These are phyloP conservation scores for Apiosordaria backusii DNA, from an alignment of 495 filamentous ascomycete genomes.

Conservation along the genomic window DNA sequence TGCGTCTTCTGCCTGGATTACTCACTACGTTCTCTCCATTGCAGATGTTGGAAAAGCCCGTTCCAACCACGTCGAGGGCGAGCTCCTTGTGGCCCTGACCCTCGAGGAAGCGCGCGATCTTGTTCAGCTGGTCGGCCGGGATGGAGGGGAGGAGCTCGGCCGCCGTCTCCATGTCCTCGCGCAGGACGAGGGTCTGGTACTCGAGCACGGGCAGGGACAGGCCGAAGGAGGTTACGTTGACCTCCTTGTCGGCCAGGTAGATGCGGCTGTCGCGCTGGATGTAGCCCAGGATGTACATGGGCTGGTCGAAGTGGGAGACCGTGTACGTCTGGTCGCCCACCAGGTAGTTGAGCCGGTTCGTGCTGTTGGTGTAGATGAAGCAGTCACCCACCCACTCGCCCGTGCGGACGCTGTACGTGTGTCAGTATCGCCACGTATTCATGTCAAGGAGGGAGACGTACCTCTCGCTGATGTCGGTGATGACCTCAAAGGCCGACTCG, in stretches of 20 bases:
- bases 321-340: slow-evolving; percentile 98
- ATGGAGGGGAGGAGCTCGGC: slow-evolving; percentile 78
- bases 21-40: too few species aligned
- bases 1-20: too few species aligned
- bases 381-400: slow-evolving; percentile 98
- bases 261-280: slow-evolving; percentile 88
- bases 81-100: slow-evolving; percentile 95
- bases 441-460: too few species aligned
- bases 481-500: slow-evolving; percentile 92
- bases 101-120: slow-evolving; percentile 96
- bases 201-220: slow-evolving; percentile 95
- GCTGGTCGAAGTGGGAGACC: slow-evolving; percentile 93
- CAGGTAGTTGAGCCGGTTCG: slow-evolving; percentile 96
- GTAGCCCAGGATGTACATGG: slow-evolving; percentile 93
- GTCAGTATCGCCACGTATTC: slow-evolving; percentile 22
- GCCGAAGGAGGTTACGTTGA: slow-evolving; percentile 82
- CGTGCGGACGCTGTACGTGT: slow-evolving; percentile 64
- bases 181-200: slow-evolving; percentile 94
- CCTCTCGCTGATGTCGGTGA: slow-evolving; percentile 92
- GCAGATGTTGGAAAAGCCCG: too few species aligned
- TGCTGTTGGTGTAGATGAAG: slow-evolving; percentile 96
- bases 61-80: slow-evolving; percentile 92
- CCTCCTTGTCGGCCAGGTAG: slow-evolving; percentile 93
- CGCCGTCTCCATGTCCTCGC: slow-evolving; percentile 91
- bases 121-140: slow-evolving; percentile 87